A percentile compares a stretch with the other conserved stretches of the same genome.
These are phyloP conservation scores for Aureobasidium zeae DNA, from an alignment of 2,329 filamentous ascomycete genomes.

Conservation along the genomic window DNA sequence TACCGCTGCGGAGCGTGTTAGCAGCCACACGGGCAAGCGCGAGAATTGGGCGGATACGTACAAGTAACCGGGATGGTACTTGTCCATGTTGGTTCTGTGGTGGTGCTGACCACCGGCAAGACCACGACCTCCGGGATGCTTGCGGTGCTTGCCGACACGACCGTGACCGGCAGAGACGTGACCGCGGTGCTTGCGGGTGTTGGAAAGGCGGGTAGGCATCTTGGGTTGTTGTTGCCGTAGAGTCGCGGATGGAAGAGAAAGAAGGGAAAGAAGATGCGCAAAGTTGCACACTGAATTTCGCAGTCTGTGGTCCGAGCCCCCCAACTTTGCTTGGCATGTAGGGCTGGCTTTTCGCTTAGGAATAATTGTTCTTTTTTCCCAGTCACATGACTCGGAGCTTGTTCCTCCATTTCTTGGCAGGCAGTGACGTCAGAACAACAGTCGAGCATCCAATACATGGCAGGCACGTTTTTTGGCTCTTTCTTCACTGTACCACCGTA, in stretches of 20 bases:
- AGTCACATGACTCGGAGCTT: too few relatives aligned
- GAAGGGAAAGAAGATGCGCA: background rate
- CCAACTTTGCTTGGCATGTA: background rate
- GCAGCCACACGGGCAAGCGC: constrained; percentile 50
- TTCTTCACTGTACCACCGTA: background rate
- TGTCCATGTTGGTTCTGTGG: constrained; percentile 86
- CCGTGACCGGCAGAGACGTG: constrained; percentile 98
- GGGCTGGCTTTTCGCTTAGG: too few relatives aligned
- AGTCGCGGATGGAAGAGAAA: constrained; percentile 5
- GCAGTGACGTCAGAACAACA: too few relatives aligned
- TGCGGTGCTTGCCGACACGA: constrained; percentile 98
- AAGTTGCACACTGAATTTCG: constrained; percentile 11
- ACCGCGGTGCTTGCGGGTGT: constrained; percentile 82
- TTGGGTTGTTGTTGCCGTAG: constrained; percentile 31
- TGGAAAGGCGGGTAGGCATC: constrained; percentile 66
- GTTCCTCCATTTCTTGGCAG: too few relatives aligned
- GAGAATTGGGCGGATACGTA: constrained; percentile 58
- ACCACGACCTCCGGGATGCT: constrained; percentile 69
- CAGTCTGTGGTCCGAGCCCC: constrained; percentile 6
- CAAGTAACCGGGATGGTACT: constrained; percentile 99
- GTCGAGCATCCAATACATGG: too few relatives aligned
- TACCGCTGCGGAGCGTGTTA: constrained; percentile 51
- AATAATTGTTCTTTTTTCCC: too few relatives aligned
- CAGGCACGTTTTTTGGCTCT: too few relatives aligned
- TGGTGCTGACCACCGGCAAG: constrained; percentile 99